Evolutionary conservation across 768 basidiomycete genomes (phyloP).

Genomic region (Austroboletus festivus): DNA sequence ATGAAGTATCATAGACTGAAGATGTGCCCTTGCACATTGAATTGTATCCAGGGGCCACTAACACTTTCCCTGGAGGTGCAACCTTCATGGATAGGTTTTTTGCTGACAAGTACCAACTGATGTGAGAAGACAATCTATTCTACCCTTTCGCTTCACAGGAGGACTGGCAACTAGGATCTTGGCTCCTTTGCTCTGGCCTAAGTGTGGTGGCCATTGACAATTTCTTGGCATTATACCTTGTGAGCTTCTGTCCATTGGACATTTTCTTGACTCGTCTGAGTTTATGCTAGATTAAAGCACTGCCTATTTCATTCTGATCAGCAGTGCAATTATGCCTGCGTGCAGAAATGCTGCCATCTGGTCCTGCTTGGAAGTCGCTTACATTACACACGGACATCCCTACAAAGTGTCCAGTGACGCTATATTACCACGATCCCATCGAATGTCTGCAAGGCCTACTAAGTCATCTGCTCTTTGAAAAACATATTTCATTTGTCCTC

Average conservation of each 20-base stretch:
- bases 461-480: conserved; percentile 19
- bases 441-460: conserved; percentile 30
- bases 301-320: neutral
- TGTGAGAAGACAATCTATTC: conserved; percentile 15
- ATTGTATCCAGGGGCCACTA: neutral
- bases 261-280: neutral
- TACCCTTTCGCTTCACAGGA: neutral
- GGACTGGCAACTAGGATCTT: neutral
- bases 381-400: neutral
- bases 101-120: conserved; percentile 18
- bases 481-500: conserved; percentile 22
- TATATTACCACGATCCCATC: conserved; percentile 30
- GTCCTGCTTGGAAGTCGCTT: too few species aligned
- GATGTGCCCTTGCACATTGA: too few species aligned
- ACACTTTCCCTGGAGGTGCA: neutral
- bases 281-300: neutral
- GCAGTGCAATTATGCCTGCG: too few species aligned
- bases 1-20: too few species aligned
- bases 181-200: neutral
- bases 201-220: neutral
- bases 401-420: conserved; percentile 20
- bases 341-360: too few species aligned
- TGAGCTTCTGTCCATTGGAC: too few species aligned
- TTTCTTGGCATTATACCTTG: neutral
- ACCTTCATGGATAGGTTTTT: conserved; percentile 30